Evolutionary conservation across 192 early-diverging fungal species (phyloP), one percentile per base, ranked within the genome.

Genomic region (Podila horticola): DNA sequence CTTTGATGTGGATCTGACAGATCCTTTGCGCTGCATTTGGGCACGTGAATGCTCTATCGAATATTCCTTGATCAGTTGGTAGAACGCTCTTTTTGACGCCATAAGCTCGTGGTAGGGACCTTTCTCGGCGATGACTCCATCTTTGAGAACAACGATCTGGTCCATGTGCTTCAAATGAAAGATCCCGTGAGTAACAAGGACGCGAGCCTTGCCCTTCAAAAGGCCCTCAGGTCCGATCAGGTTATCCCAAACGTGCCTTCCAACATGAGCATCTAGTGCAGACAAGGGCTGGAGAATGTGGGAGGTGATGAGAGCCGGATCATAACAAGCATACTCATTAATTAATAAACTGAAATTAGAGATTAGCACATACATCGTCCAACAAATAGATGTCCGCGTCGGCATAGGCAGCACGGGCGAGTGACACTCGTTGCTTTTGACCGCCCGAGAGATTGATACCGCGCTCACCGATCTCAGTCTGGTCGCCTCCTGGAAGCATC

Each of bases 341-440:
- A 12, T 13, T 2, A 41, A 41, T 41, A 41, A 2, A 6, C 5
- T 41, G 12, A 41, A 41, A 1, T 1, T 13, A 41, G 38, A 6
- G 36, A 41, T 41, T 13, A 13, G 12, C 1, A 13, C 38, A 12
- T 41, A 41, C 38, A 72, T 98, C 95, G 64, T 98, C 97, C 38
- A 97, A 71, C 4, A 98, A 72, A 41, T 95, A 83, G 10, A 92
- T 91, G 52, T 90, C 85, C 2, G 91, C 89, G 5, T 88, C 83
- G 1, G 90, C 88, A 67, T 96, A 98, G 5, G 90, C 89, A 0
- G 94, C 94, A 15, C 97, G 88, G 1, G 94, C 94, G 33, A 97
- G 86, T 11, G 89, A 92, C 2, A 95, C 84, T 31, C 95, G 87
- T 75, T 94, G 93, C 65, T 92, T 93, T 67, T 94, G 92, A 0